Percentiles rank a stretch among this genome's conserved stretches.
Conservation (phyloP, 192 early-diverging fungal genomes). For the Backusella parvicylindrica region DNA sequence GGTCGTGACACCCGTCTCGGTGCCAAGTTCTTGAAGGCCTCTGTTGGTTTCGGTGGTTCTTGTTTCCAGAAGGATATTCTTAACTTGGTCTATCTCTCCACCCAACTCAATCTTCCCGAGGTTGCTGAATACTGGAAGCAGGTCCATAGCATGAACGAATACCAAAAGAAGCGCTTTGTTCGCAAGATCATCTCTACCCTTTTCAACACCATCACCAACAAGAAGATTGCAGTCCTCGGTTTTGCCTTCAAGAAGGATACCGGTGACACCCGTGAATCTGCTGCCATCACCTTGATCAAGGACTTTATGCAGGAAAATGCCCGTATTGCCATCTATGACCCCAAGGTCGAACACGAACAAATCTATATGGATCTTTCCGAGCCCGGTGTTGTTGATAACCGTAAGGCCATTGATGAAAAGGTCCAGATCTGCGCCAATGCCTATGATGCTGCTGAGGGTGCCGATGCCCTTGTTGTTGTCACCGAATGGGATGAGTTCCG, state of each 20-base stretch:
- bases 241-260: conserved; percentile 97
- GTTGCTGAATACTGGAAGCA: conserved; percentile 94
- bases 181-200: conserved; percentile 64
- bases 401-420: conserved; percentile 50
- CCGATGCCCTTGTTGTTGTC: conserved; percentile 75
- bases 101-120: conserved; percentile 80
- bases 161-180: conserved; percentile 84
- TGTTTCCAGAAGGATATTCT: conserved; percentile 96
- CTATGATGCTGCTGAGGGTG: conserved; percentile 67
- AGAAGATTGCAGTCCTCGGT: conserved; percentile 76
- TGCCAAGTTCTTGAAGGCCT: conserved; percentile 84
- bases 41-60: conserved; percentile 92
- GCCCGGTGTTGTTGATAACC: conserved; percentile 48
- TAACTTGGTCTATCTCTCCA: conserved; percentile 87
- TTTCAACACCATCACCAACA: conserved; percentile 80
- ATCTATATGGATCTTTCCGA: conserved; percentile 65
- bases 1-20: conserved; percentile 86
- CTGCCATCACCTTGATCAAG: conserved; percentile 82
- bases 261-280: conserved; percentile 88
- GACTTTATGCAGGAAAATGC: conserved; percentile 78
- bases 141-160: conserved; percentile 87
- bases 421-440: conserved; percentile 60
- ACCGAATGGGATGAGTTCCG: conserved; percentile 95
- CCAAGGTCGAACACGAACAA: conserved; percentile 74
- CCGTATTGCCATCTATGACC: conserved; percentile 79